Evolutionary conservation across 2,329 filamentous ascomycete genomes (phyloP).

Genomic region (Diaporthe sp.): DNA sequence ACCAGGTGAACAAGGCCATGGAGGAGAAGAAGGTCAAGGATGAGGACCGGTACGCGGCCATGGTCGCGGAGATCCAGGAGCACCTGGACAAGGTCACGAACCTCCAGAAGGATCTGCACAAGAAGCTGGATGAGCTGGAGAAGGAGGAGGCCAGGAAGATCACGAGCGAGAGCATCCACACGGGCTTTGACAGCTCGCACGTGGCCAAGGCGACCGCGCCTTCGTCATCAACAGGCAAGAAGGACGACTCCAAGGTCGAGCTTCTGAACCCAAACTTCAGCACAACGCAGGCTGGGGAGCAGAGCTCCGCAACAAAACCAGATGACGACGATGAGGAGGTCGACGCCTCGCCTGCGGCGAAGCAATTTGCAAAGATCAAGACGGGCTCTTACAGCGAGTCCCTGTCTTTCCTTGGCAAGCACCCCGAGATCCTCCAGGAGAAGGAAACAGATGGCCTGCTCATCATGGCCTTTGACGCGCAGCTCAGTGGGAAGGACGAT

Average conservation of each 20-base stretch:
- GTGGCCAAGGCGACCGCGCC: slow-evolving; percentile 72
- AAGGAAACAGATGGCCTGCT: slow-evolving; percentile 92
- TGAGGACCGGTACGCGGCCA: slow-evolving; percentile 78
- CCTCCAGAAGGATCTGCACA: slow-evolving; percentile 81
- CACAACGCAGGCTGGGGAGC: slow-evolving; percentile 46
- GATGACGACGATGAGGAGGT: slow-evolving; percentile 79
- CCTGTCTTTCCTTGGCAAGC: slow-evolving; percentile 81
- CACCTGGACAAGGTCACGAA: slow-evolving; percentile 84
- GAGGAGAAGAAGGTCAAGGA: slow-evolving; percentile 79
- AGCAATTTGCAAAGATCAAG: slow-evolving; percentile 84
- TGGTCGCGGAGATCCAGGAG: slow-evolving; percentile 81
- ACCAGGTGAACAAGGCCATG: slow-evolving; percentile 89
- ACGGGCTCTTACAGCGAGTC: slow-evolving; percentile 80
- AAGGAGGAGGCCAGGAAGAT: slow-evolving; percentile 91
- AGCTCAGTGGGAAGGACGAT: slow-evolving; percentile 82
- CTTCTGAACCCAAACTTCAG: slow-evolving; percentile 78
- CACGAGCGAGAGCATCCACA: slow-evolving; percentile 90
- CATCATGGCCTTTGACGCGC: slow-evolving; percentile 91
- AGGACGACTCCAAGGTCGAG: slow-evolving; percentile 72
- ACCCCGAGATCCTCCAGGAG: slow-evolving; percentile 85
- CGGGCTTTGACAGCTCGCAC: slow-evolving; percentile 90
- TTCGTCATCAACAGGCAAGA: slow-evolving; percentile 57
- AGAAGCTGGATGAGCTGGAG: slow-evolving; percentile 85
- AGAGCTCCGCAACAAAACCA: slow-evolving; percentile 42
- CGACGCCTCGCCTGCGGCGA: slow-evolving; percentile 83